Percentiles rank a stretch among this genome's conserved stretches.
Evolutionary conservation across 176 grass and related monocot genomes (phyloP).

Genomic region (Neostapfia colusana): DNA sequence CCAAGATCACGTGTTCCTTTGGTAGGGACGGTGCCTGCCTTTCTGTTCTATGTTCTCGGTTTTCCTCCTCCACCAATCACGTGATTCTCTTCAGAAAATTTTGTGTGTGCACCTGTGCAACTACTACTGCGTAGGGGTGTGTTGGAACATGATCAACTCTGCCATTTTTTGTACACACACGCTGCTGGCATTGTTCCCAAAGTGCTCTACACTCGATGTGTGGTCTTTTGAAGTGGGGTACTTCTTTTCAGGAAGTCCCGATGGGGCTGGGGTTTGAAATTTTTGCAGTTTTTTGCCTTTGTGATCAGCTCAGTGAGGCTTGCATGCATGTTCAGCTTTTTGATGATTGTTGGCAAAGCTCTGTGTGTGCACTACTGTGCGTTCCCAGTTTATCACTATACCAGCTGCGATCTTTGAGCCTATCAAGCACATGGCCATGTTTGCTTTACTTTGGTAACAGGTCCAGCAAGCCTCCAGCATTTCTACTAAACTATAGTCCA

Average conservation of each 20-base stretch:
- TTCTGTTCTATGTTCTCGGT: neutral
- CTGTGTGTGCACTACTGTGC: neutral
- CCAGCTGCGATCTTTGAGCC: neutral
- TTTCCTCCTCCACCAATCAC: slow-evolving; percentile 11
- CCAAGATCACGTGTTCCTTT: slow-evolving; percentile 39
- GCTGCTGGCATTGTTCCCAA: neutral
- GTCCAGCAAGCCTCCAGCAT: slow-evolving; percentile 11
- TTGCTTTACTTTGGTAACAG: neutral
- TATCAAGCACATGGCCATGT: neutral
- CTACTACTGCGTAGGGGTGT: neutral
- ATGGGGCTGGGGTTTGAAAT: neutral
- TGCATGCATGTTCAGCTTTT: neutral
- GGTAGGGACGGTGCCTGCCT: neutral
- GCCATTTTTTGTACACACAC: neutral
- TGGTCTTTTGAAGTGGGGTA: neutral
- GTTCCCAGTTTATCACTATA: neutral
- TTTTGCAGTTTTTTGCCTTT: neutral
- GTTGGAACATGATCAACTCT: neutral
- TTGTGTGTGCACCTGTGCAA: neutral
- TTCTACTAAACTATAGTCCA: slow-evolving; percentile 8
- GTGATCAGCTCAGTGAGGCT: neutral
- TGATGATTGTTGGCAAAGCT: neutral
- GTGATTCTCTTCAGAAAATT: slow-evolving; percentile 15
- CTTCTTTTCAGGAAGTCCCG: neutral
- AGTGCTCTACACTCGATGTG: neutral